Conservation (phyloP, 2,329 filamentous ascomycete species). For the Colletotrichum nymphaeae region DNA sequence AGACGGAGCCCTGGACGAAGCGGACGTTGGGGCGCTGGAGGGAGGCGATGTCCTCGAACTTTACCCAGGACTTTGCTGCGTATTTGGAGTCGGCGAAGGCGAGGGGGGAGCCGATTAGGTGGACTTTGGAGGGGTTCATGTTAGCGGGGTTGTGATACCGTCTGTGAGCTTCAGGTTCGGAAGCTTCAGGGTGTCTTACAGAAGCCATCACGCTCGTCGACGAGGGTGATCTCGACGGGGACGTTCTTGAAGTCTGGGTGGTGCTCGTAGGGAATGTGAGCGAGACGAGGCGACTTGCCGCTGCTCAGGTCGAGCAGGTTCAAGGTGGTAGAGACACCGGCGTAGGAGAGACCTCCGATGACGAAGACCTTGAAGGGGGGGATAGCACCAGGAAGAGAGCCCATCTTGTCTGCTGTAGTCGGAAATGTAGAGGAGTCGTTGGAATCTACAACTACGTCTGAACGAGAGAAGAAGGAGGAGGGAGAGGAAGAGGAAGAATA, state of each 20-base stretch:
- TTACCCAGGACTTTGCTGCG: slow-evolving; percentile 76
- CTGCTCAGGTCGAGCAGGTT: slow-evolving; percentile 75
- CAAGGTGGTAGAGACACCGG: slow-evolving; percentile 74
- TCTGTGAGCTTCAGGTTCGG: not conserved
- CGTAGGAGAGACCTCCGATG: slow-evolving; percentile 75
- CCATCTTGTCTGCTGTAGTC: slow-evolving; percentile 28
- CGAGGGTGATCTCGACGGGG: slow-evolving; percentile 76
- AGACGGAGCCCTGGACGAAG: slow-evolving; percentile 74
- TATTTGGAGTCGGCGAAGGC: slow-evolving; percentile 74
- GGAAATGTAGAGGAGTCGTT: not conserved
- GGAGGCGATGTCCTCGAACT: slow-evolving; percentile 74
- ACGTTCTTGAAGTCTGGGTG: slow-evolving; percentile 58
- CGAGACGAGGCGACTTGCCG: slow-evolving; percentile 63
- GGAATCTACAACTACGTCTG: slow-evolving; percentile 3
- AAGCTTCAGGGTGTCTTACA: slow-evolving; percentile 61
- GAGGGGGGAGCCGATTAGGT: slow-evolving; percentile 80
- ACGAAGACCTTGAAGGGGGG: slow-evolving; percentile 70
- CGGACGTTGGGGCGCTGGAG: slow-evolving; percentile 72
- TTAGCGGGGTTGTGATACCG: slow-evolving; percentile 20
- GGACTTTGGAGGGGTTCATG: slow-evolving; percentile 60
- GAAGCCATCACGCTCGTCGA: slow-evolving; percentile 86
- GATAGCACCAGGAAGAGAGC: slow-evolving; percentile 34
- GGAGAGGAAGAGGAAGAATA: not conserved
- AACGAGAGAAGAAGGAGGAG: not conserved
- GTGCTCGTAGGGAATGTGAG: slow-evolving; percentile 50